Conservation (phyloP, 208 protist genomes). For the Wallacemonas sp. region DNA sequence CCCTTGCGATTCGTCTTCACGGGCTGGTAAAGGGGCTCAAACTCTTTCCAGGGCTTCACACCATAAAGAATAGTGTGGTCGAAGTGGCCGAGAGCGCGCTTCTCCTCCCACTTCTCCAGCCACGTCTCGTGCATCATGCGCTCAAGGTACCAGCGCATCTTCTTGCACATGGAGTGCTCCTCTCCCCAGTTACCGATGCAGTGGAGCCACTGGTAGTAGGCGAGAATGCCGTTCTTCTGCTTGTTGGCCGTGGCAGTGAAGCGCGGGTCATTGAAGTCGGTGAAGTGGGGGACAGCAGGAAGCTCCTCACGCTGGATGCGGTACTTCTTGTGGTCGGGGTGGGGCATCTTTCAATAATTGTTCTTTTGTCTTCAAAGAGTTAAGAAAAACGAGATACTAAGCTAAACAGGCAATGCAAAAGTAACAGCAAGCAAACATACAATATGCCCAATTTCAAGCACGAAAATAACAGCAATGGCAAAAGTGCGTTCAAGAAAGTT, state of each 20-base stretch:
- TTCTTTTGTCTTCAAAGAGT: constrained; percentile 13
- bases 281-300: constrained; percentile 81
- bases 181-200: constrained; percentile 92
- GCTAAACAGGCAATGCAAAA: background rate
- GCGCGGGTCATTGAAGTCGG: constrained; percentile 84
- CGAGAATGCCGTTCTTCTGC: constrained; percentile 88
- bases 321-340: constrained; percentile 84
- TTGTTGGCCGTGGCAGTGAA: constrained; percentile 73
- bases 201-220: constrained; percentile 91
- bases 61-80: constrained; percentile 88
- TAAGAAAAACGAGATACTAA: constrained; percentile 18
- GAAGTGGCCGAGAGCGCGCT: constrained; percentile 86
- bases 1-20: constrained; percentile 90
- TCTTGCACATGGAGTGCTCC: constrained; percentile 92
- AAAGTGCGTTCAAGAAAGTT: background rate
- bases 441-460: background rate
- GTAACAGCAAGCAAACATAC: constrained; percentile 1
- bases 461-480: background rate
- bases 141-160: constrained; percentile 91
- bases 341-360: constrained; percentile 60
- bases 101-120: constrained; percentile 91
- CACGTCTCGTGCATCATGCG: constrained; percentile 87
- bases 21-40: constrained; percentile 88
- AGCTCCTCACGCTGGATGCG: constrained; percentile 83
- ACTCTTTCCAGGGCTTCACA: constrained; percentile 88